Conservation (phyloP, 306 rosid genomes). For the Citrullus colocynthis region DNA sequence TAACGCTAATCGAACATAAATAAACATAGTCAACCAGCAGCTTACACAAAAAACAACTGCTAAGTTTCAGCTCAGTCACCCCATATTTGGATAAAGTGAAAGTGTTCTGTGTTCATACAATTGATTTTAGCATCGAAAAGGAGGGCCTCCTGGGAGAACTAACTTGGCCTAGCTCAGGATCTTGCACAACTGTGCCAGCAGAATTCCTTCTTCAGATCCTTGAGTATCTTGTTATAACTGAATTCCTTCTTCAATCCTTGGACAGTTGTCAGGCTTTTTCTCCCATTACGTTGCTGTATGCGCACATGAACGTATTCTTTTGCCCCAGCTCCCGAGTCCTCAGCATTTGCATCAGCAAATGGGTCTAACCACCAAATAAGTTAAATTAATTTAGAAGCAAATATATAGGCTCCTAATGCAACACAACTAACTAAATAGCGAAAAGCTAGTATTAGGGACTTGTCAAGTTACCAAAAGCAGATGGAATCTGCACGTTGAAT, state of each 20-base stretch:
- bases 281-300: conserved; percentile 35
- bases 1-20: background rate
- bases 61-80: background rate
- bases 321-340: conserved; percentile 39
- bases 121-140: background rate
- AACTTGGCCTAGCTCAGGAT: conserved; percentile 43
- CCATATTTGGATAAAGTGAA: background rate
- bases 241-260: conserved; percentile 43
- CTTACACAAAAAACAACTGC: background rate
- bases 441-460: background rate
- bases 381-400: background rate
- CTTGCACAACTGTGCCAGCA: conserved; percentile 43
- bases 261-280: conserved; percentile 35
- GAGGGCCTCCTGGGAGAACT: background rate
- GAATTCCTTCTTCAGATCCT: conserved; percentile 39
- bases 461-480: conserved; percentile 28
- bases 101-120: background rate
- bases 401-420: background rate
- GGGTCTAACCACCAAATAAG: conserved; percentile 17
- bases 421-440: background rate
- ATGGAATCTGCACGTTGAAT: conserved; percentile 26
- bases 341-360: conserved; percentile 46
- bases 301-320: conserved; percentile 40
- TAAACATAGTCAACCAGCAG: no score
- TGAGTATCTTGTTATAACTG: conserved; percentile 38